phyloP scores from a whole-genome alignment of 495 filamentous ascomycete genomes.

The Lasiosphaeris hirsuta region DNA sequence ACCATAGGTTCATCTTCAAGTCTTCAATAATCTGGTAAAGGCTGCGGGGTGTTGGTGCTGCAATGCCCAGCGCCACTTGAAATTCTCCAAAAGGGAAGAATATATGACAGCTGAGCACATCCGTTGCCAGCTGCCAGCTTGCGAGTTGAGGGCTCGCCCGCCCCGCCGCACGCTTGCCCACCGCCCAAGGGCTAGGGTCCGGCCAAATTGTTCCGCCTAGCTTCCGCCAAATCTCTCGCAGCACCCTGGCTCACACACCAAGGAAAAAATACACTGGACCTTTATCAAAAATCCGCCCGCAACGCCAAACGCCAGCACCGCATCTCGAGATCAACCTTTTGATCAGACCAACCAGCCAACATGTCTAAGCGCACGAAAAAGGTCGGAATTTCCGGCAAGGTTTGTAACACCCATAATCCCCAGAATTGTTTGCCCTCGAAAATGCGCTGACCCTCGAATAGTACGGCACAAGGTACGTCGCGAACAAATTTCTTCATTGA shows the following conservation, averaged over 20 bases:
- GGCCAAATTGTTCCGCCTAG: conserved; percentile 32
- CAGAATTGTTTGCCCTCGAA: background rate
- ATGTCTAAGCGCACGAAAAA: conserved; percentile 99
- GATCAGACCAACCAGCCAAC: conserved; percentile 48
- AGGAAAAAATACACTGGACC: conserved; percentile 29
- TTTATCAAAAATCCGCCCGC: conserved; percentile 32
- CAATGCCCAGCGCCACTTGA: too few relatives aligned
- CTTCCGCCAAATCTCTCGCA: conserved; percentile 16
- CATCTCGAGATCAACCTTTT: conserved; percentile 20
- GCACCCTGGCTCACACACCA: conserved; percentile 15
- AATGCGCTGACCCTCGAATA: conserved; percentile 29
- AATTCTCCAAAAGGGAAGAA: too few relatives aligned
- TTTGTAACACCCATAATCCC: conserved; percentile 22
- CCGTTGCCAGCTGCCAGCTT: background rate
- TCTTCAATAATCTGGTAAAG: too few relatives aligned
- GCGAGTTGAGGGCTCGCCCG: too few relatives aligned
- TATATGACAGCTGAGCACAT: too few relatives aligned
- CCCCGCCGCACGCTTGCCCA: background rate
- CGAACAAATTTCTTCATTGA: conserved; percentile 12
- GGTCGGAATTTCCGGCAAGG: conserved; percentile 75
- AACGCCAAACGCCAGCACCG: conserved; percentile 18
- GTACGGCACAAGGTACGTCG: conserved; percentile 57
- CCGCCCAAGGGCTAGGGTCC: conserved; percentile 10
- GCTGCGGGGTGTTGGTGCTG: too few relatives aligned
- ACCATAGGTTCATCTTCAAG: background rate